Percentiles rank a stretch among this genome's conserved stretches.
Conservation (phyloP, 2,329 filamentous ascomycete genomes). For the Cercospora sp. region DNA sequence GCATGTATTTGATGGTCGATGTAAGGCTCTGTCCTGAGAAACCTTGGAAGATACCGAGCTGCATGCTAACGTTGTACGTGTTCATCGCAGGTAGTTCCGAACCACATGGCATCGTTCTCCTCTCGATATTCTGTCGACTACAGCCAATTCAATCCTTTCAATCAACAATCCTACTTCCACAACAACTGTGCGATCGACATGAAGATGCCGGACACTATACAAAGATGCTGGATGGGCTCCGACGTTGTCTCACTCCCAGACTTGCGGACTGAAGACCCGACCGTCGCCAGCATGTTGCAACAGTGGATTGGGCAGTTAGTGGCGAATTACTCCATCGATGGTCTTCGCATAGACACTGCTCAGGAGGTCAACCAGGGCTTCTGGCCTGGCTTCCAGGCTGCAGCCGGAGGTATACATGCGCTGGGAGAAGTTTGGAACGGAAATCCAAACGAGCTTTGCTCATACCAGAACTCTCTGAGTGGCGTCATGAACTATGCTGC, state of each 20-base stretch:
- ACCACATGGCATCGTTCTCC: conserved; percentile 43
- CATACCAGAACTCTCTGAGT: conserved; percentile 44
- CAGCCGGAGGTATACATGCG: conserved; percentile 39
- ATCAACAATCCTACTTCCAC: conserved; percentile 49
- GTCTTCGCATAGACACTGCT: conserved; percentile 51
- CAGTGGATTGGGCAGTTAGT: conserved; percentile 62
- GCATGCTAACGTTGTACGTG: not conserved
- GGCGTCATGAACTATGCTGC: conserved; percentile 51
- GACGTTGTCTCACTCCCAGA: conserved; percentile 59
- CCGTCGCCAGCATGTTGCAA: conserved; percentile 53
- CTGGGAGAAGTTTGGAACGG: conserved; percentile 48
- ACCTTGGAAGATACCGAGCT: not conserved
- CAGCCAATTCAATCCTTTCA: conserved; percentile 43
- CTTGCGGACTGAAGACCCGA: conserved; percentile 54
- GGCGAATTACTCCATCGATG: conserved; percentile 59
- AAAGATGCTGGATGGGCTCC: conserved; percentile 55
- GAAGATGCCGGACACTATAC: conserved; percentile 42
- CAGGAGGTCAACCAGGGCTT: conserved; percentile 46
- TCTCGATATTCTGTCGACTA: conserved; percentile 35
- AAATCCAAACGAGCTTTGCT: conserved; percentile 39
- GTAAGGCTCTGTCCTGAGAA: not conserved
- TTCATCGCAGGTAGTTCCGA: conserved; percentile 42
- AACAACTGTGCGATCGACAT: conserved; percentile 58
- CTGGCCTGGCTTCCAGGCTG: conserved; percentile 40
- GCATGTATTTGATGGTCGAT: conserved; percentile 41